These are phyloP conservation scores for Neopestalotiopsis clavispora DNA, from an alignment of 2,329 filamentous ascomycete genomes.

Conservation along the genomic window DNA sequence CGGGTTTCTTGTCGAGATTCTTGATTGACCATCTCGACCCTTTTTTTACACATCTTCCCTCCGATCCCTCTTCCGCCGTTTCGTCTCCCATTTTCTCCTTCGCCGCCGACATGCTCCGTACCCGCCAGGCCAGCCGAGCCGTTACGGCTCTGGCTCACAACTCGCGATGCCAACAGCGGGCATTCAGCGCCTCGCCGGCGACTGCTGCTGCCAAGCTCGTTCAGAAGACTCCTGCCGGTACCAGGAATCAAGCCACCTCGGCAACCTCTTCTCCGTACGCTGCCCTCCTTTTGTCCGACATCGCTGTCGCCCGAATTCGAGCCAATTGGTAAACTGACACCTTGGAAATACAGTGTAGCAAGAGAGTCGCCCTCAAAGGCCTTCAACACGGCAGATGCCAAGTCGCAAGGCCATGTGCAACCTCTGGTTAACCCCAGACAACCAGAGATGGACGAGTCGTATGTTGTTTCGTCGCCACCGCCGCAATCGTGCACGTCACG, in stretches of 20 bases:
- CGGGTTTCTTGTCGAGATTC: background rate
- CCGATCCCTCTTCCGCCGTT: constrained; percentile 2
- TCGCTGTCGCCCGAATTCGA: constrained; percentile 27
- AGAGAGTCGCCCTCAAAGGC: constrained; percentile 68
- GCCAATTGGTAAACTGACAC: constrained; percentile 7
- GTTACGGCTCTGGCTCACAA: constrained; percentile 46
- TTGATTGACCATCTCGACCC: background rate
- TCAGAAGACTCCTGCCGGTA: constrained; percentile 46
- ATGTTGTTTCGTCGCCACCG: background rate
- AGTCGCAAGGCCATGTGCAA: constrained; percentile 66
- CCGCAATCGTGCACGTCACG: too few species aligned
- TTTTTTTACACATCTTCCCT: background rate
- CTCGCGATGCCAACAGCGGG: constrained; percentile 40
- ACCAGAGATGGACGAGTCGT: constrained; percentile 81
- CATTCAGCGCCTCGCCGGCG: constrained; percentile 46
- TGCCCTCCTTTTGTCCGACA: constrained; percentile 17
- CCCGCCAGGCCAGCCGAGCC: constrained; percentile 52
- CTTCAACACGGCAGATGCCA: constrained; percentile 54
- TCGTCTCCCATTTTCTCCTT: constrained; percentile 16
- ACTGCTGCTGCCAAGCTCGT: constrained; percentile 39
- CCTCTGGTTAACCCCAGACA: constrained; percentile 66
- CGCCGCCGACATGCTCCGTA: constrained; percentile 54
- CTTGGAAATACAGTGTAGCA: constrained; percentile 46
- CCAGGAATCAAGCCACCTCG: constrained; percentile 55
- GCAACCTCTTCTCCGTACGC: constrained; percentile 54